These are phyloP conservation scores for Drechslerella coelobrocha DNA, from an alignment of 2,329 filamentous ascomycete species.

Conservation along the genomic window DNA sequence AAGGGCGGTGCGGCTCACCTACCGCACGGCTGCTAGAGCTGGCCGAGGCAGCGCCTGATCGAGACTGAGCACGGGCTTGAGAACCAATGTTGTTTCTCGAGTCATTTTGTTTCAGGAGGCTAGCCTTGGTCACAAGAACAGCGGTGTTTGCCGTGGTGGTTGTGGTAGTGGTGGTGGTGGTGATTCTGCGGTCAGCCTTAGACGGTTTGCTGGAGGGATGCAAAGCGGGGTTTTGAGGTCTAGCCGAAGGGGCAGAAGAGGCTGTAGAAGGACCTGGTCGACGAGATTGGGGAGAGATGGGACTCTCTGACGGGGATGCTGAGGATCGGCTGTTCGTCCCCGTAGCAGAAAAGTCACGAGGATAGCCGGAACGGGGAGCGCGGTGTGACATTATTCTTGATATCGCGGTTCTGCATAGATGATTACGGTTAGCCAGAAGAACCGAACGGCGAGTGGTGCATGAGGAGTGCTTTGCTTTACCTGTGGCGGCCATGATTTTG, in stretches of 20 bases:
- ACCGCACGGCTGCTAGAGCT: slow-evolving; percentile 9
- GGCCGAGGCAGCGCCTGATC: slow-evolving; percentile 5
- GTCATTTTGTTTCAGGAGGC: slow-evolving; percentile 27
- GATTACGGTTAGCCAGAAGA: background rate
- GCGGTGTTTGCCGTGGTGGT: slow-evolving; percentile 44
- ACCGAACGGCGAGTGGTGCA: too few relatives aligned
- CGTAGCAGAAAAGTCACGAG: slow-evolving; percentile 29
- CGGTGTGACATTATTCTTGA: slow-evolving; percentile 34
- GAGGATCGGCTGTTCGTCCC: slow-evolving; percentile 8
- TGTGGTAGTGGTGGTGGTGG: slow-evolving; percentile 45
- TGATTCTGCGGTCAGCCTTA: slow-evolving; percentile 25
- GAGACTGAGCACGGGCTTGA: slow-evolving; percentile 12
- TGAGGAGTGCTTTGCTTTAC: too few relatives aligned
- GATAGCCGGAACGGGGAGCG: slow-evolving; percentile 15
- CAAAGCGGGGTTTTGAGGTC: slow-evolving; percentile 17
- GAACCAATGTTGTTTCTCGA: background rate
- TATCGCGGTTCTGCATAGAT: too few relatives aligned
- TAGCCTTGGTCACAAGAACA: slow-evolving; percentile 35
- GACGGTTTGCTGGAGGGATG: background rate
- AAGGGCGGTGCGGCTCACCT: too few relatives aligned
- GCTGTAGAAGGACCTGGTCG: background rate
- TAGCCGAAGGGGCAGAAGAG: slow-evolving; percentile 9
- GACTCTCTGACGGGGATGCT: slow-evolving; percentile 19
- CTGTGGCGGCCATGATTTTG: too few relatives aligned
- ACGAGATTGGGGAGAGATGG: slow-evolving; percentile 24